Base-by-base conservation (phyloP, 768 basidiomycete genomes). In the Phlebiopsis flavidoalba region DNA sequence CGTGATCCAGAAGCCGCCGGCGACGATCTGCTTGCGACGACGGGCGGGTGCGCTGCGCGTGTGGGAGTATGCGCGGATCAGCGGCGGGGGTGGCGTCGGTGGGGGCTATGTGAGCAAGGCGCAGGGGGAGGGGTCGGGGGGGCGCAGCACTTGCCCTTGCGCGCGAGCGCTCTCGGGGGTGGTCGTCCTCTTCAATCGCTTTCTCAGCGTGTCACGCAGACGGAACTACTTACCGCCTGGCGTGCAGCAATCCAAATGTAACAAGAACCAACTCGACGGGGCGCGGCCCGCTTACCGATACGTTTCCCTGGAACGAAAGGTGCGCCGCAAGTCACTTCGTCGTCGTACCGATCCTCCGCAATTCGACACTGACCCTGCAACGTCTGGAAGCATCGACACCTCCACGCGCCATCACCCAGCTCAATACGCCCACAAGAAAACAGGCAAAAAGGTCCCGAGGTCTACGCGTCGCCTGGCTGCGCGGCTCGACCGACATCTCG, bases 331-430 rank as follows among this genome's bases (percentile, higher is more conserved):
- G n/a, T n/a, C n/a, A n/a, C 63, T 84, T 93, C 53, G 88, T 98
- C 66, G 96, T 98, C 40, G n/a, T n/a, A 99, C 97, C 6, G 95
- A n/a, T n/a, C 96, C 22, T 97, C 95, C 8, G 96, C n/a, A n/a
- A n/a, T n/a, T 98, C 67, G 97, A 99, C 71, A 99, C 97, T n/a
- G 54, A 97, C 95, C n/a, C 14, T 98, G 96, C 72, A 98, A 97
- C 1, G 91, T 98, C 22, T 99, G 97, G 97, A 97, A 99, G n/a
- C 73, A 92, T 99, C 70, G 91, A 96, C 68, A 93, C 93, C 3
- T 84, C 87, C 24, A 88, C 90, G n/a, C 7, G 96, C 97, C 24
- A 85, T 98, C 70, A 99, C 97, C 2, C 97, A 98, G 73, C 85
- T 99, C 62, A n/a, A 96, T 97, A n/a, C 69, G 95, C 96, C 0